Evolutionary conservation across 2,329 filamentous ascomycete genomes (phyloP).

Genomic region (Trichophyton equinum): DNA sequence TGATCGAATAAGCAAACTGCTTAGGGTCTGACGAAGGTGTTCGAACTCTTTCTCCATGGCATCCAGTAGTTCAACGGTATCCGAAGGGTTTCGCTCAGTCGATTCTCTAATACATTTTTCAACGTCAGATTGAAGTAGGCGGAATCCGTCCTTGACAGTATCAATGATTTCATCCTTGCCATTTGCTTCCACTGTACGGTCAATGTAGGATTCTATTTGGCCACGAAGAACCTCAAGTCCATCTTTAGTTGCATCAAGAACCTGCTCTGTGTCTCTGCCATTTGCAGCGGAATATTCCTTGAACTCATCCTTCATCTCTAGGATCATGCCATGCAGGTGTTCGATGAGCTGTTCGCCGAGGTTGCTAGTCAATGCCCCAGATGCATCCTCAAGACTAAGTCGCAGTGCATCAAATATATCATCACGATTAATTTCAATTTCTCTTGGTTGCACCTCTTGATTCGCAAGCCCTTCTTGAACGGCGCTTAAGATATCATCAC

Average conservation of each 20-base stretch:
- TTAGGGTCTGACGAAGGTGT: slow-evolving; percentile 64
- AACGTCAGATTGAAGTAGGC: slow-evolving; percentile 48
- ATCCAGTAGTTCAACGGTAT: slow-evolving; percentile 48
- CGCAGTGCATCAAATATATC: slow-evolving; percentile 49
- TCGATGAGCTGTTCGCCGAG: slow-evolving; percentile 45
- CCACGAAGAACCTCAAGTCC: slow-evolving; percentile 67
- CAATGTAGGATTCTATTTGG: slow-evolving; percentile 72
- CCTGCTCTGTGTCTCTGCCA: slow-evolving; percentile 73
- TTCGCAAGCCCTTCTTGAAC: slow-evolving; percentile 21
- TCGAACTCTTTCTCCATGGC: slow-evolving; percentile 73
- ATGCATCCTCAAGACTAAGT: slow-evolving; percentile 42
- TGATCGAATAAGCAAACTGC: slow-evolving; percentile 53
- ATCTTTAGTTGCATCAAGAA: slow-evolving; percentile 76
- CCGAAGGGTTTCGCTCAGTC: slow-evolving; percentile 13
- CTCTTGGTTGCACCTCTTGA: slow-evolving; percentile 36
- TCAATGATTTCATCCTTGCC: slow-evolving; percentile 61
- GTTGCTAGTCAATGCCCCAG: slow-evolving; percentile 37
- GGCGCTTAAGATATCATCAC: slow-evolving; percentile 17
- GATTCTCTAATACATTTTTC: slow-evolving; percentile 39
- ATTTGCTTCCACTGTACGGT: slow-evolving; percentile 54
- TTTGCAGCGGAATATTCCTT: slow-evolving; percentile 70
- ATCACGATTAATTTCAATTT: slow-evolving; percentile 46
- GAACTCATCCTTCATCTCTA: slow-evolving; percentile 51
- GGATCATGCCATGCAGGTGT: slow-evolving; percentile 46
- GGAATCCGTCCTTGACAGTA: slow-evolving; percentile 41